Evolutionary conservation across 106 monocot genomes (phyloP), one percentile per base, ranked within the genome.

Genomic region (Cymbidium sinense): DNA sequence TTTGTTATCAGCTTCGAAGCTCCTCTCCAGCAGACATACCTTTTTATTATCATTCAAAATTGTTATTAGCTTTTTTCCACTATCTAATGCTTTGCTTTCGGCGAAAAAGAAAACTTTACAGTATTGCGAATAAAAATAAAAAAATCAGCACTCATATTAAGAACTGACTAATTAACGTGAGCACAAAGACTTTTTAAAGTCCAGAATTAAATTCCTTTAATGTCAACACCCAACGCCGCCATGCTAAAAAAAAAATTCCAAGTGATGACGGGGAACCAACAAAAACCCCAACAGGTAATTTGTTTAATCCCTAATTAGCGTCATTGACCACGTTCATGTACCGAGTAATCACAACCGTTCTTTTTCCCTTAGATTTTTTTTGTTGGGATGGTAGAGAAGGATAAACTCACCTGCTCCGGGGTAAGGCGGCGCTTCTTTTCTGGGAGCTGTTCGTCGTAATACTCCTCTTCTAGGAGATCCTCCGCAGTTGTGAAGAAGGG

Each of bases 351-450:
- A 3, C 61, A 10, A 61, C 61, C 61, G 61, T 25, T 25, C 25
- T 61, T 61, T 61, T 6, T 1, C 61, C 61, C 61, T 25, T 5
- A 25, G n/a, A 25, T 25, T 8, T 61, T 8, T 23, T 23, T 61
- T n/a, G n/a, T 52, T 27, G 13, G 10, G 47, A 47, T 15, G 47
- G 47, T 13, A 47, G 47, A 47, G 47, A 15, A 74, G 20, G 30
- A 20, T 8, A 1, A 5, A 5, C 2, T 52, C 73, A 95, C 95
- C 89, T 96, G 95, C 76, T 96, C 93, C 4, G 93, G 78, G 29
- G 90, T 91, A 72, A 96, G 95, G 80, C 95, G 95, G 64, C 95
- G 93, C 84, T 96, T 96, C 82, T 93, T 96, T 77, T 96, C 95
- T 23, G 90, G 88, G 7, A 86, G 78, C 81, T 96, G 90, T 78